phyloP scores from a whole-genome alignment of 1,139 yeast species.

The Geotrichum carabidarum region DNA sequence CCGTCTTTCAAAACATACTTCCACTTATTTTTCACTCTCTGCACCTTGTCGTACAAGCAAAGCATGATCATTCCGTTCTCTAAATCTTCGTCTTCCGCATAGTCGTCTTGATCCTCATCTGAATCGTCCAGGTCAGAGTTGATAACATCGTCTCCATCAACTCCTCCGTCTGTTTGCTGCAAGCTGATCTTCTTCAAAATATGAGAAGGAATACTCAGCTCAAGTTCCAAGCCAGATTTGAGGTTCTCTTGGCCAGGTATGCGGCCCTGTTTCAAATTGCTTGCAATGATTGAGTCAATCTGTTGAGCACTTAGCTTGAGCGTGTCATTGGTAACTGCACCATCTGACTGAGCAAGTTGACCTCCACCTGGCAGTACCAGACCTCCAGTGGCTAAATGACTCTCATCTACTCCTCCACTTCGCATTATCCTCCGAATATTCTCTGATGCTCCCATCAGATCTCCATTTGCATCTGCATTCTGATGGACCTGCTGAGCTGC shows the following conservation, averaged over 20 bases:
- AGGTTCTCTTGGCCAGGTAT: conserved; percentile 20
- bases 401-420: background rate
- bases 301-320: conserved; percentile 17
- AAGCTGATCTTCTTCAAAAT: conserved; percentile 11
- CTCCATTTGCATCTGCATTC: conserved; percentile 24
- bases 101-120: conserved; percentile 52
- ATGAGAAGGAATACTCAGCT: conserved; percentile 17
- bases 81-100: conserved; percentile 49
- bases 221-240: conserved; percentile 11
- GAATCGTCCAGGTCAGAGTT: conserved; percentile 65
- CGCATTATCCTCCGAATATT: background rate
- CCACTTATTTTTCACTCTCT: conserved; percentile 95
- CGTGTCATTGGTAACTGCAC: conserved; percentile 17
- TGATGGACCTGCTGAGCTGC: conserved; percentile 37
- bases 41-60: conserved; percentile 92
- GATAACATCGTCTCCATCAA: conserved; percentile 50
- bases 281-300: conserved; percentile 22
- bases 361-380: conserved; percentile 48
- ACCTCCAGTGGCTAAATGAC: conserved; percentile 31
- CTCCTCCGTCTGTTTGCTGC: conserved; percentile 29
- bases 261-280: conserved; percentile 16
- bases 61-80: conserved; percentile 85
- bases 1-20: conserved; percentile 95
- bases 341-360: conserved; percentile 32
- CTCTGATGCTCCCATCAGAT: conserved; percentile 26